A percentile compares a stretch with the other conserved stretches of the same genome.
These are phyloP conservation scores for Sphaerulina populicola DNA, from an alignment of 2,329 filamentous ascomycete genomes.

Conservation along the genomic window DNA sequence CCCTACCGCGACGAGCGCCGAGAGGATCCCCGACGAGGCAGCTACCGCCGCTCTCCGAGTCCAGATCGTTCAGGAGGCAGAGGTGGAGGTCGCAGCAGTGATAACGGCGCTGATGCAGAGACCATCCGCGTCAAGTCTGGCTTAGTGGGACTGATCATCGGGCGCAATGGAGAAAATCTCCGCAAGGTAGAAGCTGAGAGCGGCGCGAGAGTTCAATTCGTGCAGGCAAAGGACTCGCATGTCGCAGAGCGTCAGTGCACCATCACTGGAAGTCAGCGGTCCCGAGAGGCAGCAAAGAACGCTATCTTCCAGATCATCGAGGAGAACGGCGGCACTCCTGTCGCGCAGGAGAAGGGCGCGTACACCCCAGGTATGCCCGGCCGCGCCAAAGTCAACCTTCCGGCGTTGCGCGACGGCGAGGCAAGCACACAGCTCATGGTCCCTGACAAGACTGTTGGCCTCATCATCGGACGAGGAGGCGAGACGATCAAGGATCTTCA, in stretches of 20 bases:
- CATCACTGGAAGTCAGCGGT: constrained; percentile 64
- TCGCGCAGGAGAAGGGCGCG: constrained; percentile 31
- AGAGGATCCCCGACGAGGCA: constrained; percentile 51
- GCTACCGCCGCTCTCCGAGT: constrained; percentile 64
- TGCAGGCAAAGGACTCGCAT: constrained; percentile 63
- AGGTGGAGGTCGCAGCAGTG: constrained; percentile 36
- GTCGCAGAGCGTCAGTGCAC: constrained; percentile 74
- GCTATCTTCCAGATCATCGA: constrained; percentile 84
- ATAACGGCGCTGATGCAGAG: constrained; percentile 69
- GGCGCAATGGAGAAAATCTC: constrained; percentile 80
- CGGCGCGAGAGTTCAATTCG: constrained; percentile 77
- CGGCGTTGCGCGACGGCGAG: constrained; percentile 65
- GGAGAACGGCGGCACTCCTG: constrained; percentile 59
- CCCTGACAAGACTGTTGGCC: constrained; percentile 80
- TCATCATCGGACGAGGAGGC: constrained; percentile 88
- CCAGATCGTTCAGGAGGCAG: constrained; percentile 40
- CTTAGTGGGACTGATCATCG: constrained; percentile 83
- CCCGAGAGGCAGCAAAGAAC: constrained; percentile 67
- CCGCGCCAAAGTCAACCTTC: constrained; percentile 33
- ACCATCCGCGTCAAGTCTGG: constrained; percentile 79
- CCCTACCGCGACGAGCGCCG: constrained; percentile 81
- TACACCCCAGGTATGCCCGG: constrained; percentile 33
- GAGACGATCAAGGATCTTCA: constrained; percentile 90
- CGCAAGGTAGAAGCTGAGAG: constrained; percentile 76
- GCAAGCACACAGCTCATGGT: constrained; percentile 91